Evolutionary conservation across 495 filamentous ascomycete species (phyloP), one percentile per base, ranked within the genome.

Genomic region (Sphaerosporella brunnea): DNA sequence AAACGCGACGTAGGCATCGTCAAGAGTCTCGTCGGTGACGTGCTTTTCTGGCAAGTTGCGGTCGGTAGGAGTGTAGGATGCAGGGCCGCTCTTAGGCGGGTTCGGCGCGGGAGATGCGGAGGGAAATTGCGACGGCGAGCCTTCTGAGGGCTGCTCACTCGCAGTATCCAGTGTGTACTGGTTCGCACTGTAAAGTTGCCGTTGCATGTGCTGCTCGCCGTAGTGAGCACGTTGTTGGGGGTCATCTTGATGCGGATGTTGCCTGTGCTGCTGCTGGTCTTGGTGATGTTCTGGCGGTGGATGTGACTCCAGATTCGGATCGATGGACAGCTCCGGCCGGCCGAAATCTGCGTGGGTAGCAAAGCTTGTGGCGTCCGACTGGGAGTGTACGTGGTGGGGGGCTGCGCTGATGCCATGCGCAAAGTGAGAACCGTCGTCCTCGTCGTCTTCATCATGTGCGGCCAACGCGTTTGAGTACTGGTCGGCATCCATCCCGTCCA

Each of bases 1-100:
- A 58, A 95, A 97, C 53, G 69, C 59, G 48, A 85, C 79, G 62
- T 88, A 97, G 23, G 86, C 78, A 61, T 92, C 79, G 52, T 92
- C 86, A 49, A 97, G 77, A 2, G 75, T 80, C 8, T 73, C 73
- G 54, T 78, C 73, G 3, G 73, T 79, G 9, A 93, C 75, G 37
- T 77, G 71, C 25, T 70, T 72, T 18, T 80, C 70, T 18, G 90
- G 90, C 28, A 93, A 64, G 19, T 39, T 52, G 34, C 58, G 50
- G 23, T 61, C 58, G 2, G 51, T 52, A 26, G 58, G 58, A 5
- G 49, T 61, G 43, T 49, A 61, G 13, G 50, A 44, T n/a, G n/a
- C n/a, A 16, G 58, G 51, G 13, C 54, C 30, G 23, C 49, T 47
- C 30, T 61, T 24, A 40, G 50, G 25, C 13, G 21, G 21, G n/a